Evolutionary conservation across 2,329 filamentous ascomycete species (phyloP).

Genomic region (Oidium heveae): DNA sequence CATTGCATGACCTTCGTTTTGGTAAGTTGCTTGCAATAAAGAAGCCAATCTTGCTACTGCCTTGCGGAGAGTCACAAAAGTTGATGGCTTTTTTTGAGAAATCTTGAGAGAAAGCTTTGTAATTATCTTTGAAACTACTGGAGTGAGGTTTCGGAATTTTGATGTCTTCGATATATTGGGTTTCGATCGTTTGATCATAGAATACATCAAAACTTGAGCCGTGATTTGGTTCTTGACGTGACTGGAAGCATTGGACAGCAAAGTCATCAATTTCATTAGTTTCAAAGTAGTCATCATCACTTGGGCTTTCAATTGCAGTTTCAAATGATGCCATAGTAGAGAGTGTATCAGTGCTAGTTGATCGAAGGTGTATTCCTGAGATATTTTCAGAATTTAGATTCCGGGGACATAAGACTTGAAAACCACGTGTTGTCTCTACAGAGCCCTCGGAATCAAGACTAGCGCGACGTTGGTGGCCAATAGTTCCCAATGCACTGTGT

Average conservation of each 20-base stretch:
- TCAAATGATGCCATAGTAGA: conserved; percentile 37
- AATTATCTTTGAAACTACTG: too few relatives aligned
- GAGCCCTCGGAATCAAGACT: conserved; percentile 33
- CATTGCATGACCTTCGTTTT: too few relatives aligned
- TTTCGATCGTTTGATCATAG: too few relatives aligned
- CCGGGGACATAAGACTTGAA: too few relatives aligned
- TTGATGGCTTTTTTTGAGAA: neutral
- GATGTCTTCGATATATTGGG: too few relatives aligned
- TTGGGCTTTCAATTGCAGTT: conserved; percentile 28
- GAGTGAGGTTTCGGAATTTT: neutral
- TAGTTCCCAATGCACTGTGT: conserved; percentile 69
- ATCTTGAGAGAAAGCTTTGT: neutral
- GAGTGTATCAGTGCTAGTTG: conserved; percentile 30
- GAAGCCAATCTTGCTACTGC: too few relatives aligned
- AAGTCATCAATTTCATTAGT: conserved; percentile 15
- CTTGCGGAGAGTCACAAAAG: neutral
- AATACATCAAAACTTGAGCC: neutral
- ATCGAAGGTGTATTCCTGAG: conserved; percentile 18
- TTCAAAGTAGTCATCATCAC: conserved; percentile 9
- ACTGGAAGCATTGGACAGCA: conserved; percentile 14
- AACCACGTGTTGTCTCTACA: conserved; percentile 32
- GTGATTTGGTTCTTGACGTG: conserved; percentile 1
- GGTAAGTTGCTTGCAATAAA: neutral
- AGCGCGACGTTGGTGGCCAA: conserved; percentile 25
- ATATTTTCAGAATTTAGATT: conserved; percentile 8